A percentile compares a stretch with the other conserved stretches of the same genome.
Conservation (phyloP, 495 filamentous ascomycete species). For the Thermochaetoides thermophila region DNA sequence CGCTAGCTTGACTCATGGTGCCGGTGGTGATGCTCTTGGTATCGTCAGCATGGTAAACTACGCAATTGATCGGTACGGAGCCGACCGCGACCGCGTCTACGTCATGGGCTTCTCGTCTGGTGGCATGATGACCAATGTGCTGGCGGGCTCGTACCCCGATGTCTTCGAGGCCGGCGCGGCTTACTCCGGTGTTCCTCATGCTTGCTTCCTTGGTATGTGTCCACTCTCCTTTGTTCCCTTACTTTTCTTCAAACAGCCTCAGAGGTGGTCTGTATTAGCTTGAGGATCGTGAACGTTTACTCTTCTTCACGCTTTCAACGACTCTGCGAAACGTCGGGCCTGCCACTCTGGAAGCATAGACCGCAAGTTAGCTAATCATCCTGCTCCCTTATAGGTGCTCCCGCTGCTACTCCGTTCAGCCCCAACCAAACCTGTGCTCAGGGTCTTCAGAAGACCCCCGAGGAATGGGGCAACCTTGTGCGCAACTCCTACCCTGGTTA, state of each 20-base stretch:
- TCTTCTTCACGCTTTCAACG: no score
- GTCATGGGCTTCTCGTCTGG: conserved; percentile 40
- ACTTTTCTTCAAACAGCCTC: no score
- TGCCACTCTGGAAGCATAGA: no score
- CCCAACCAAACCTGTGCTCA: conserved; percentile 38
- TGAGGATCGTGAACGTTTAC: no score
- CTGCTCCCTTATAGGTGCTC: conserved; percentile 5
- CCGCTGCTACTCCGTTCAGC: conserved; percentile 20
- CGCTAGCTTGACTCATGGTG: conserved; percentile 35
- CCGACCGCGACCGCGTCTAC: conserved; percentile 31
- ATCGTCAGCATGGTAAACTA: conserved; percentile 45
- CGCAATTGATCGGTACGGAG: conserved; percentile 31
- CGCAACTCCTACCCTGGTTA: conserved; percentile 38
- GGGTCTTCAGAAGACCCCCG: conserved; percentile 31
- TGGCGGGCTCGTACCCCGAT: conserved; percentile 43
- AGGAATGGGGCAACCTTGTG: conserved; percentile 37
- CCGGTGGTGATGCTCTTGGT: conserved; percentile 35
- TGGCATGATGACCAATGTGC: conserved; percentile 46
- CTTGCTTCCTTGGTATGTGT: conserved; percentile 34
- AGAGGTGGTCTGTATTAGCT: no score
- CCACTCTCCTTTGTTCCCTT: no score
- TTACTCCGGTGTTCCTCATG: conserved; percentile 38
- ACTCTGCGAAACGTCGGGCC: no score
- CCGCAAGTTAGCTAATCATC: not conserved
- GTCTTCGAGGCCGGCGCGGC: conserved; percentile 40